Evolutionary conservation across 805 yeast species (phyloP).

Genomic region (Lachancea fermentati): DNA sequence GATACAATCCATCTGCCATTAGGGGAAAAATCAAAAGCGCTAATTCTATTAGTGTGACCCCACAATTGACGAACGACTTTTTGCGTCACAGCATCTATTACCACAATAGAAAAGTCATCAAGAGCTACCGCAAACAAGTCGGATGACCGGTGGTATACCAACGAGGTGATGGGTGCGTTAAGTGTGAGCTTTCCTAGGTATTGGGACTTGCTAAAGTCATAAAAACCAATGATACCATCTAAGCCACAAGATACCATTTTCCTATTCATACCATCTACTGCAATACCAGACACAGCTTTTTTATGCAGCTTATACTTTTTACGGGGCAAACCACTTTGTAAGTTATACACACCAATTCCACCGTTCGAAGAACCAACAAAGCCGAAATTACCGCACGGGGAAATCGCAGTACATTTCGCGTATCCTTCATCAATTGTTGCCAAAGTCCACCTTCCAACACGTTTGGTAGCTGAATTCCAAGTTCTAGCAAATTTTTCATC

Average conservation of each 20-base stretch:
- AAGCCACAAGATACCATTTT: conserved; percentile 81
- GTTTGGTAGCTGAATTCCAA: conserved; percentile 77
- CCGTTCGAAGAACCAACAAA: conserved; percentile 86
- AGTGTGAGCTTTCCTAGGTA: conserved; percentile 61
- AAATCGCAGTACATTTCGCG: conserved; percentile 70
- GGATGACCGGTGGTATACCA: conserved; percentile 76
- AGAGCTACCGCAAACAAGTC: conserved; percentile 80
- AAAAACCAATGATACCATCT: conserved; percentile 85
- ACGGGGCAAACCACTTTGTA: conserved; percentile 85
- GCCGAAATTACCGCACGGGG: conserved; percentile 94
- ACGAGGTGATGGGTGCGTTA: conserved; percentile 69
- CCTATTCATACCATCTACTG: conserved; percentile 85
- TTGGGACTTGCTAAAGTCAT: conserved; percentile 71
- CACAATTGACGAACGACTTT: conserved; percentile 77
- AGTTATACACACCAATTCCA: conserved; percentile 75
- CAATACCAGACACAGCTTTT: conserved; percentile 80
- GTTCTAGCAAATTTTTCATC: conserved; percentile 81
- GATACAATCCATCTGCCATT: conserved; percentile 94
- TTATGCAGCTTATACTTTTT: conserved; percentile 65
- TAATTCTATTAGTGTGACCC: conserved; percentile 87
- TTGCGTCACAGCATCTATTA: conserved; percentile 77
- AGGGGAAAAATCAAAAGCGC: conserved; percentile 84
- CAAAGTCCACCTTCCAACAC: conserved; percentile 70
- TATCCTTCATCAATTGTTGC: conserved; percentile 71
- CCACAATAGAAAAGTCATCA: conserved; percentile 79